These are phyloP conservation scores for Pharnaceum exiguum DNA, from an alignment of 148 eudicot species.

Conservation along the genomic window DNA sequence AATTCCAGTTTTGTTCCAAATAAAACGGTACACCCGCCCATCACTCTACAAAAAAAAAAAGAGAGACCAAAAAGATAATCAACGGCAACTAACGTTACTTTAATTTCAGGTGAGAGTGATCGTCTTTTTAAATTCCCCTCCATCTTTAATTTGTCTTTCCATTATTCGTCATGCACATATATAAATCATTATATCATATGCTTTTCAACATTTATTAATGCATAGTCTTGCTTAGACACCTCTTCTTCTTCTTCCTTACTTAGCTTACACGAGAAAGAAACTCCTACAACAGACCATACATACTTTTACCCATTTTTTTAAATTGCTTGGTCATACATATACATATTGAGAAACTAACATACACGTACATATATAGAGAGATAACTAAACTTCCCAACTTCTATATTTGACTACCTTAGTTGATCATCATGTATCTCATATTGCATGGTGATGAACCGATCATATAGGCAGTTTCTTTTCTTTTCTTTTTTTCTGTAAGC, in stretches of 20 bases:
- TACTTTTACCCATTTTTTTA: no score
- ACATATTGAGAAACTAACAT: background rate
- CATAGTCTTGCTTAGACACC: no score
- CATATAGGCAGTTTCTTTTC: no score
- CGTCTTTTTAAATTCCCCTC: background rate
- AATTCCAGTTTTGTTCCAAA: background rate
- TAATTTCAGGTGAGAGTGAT: slow-evolving; percentile 1
- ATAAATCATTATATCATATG: no score
- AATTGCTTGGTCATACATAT: background rate
- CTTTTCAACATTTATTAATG: no score
- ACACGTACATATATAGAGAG: background rate
- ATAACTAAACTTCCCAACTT: background rate
- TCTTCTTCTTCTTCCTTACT: no score
- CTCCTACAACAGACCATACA: no score
- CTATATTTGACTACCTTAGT: background rate
- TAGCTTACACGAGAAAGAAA: no score
- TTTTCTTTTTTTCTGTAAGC: no score
- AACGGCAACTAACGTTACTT: background rate
- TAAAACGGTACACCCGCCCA: slow-evolving; percentile 27
- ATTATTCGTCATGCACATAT: slow-evolving; percentile 1
- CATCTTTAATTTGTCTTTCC: background rate
- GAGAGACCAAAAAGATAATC: background rate
- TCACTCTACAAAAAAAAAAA: background rate
- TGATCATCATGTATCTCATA: no score
- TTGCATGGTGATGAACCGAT: no score